Evolutionary conservation across 352 stramenopile genomes (phyloP), one percentile per base, ranked within the genome.

Genomic region (Phytophthora palmivora): DNA sequence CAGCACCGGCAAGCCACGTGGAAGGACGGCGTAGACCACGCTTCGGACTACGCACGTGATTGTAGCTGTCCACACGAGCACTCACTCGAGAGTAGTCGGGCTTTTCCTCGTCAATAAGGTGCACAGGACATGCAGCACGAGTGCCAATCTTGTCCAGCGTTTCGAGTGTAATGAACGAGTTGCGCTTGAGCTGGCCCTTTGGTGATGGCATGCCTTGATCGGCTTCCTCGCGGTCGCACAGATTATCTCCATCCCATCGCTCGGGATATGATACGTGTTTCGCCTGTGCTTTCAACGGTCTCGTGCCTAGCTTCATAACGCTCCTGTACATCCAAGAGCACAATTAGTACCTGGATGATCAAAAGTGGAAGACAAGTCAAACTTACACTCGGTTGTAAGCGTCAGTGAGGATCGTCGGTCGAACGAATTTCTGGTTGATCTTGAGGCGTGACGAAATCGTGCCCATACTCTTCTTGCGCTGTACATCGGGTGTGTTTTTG

Each of bases 121-220:
- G 84, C 52, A 92, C 78, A 19, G 81, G 83, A 51, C 80, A 91
- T 9, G 81, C 78, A 32, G 79, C 78, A 62, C 84, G 77, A 21
- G 84, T 91, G 58, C 84, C 84, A 37, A 92, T 91, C 55, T 86
- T 87, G 65, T 92, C 84, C 24, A 91, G 63, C 18, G 75, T 90
- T 61, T 89, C 84, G n/a, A 92, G 62, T 18, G 70, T 63, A 28
- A 92, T 76, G 18, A 82, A 69, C 43, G 81, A 89, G 34, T 82
- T 56, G 18, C 49, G 67, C 16, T 47, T 80, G 48, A 91, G 69
- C 26, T 84, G 67, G 12, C 79, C 70, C 41, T 79, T 84, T 10
- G 79, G 81, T 1, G 77, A 79, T 9, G 83, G 67, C 77, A 90
- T 88, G 36, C 66, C 77, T 41, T 47, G 33, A 44, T 90, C 77